Evolutionary conservation across 495 filamentous ascomycete species (phyloP).

Genomic region (Hypoxylon lienhwacheense): DNA sequence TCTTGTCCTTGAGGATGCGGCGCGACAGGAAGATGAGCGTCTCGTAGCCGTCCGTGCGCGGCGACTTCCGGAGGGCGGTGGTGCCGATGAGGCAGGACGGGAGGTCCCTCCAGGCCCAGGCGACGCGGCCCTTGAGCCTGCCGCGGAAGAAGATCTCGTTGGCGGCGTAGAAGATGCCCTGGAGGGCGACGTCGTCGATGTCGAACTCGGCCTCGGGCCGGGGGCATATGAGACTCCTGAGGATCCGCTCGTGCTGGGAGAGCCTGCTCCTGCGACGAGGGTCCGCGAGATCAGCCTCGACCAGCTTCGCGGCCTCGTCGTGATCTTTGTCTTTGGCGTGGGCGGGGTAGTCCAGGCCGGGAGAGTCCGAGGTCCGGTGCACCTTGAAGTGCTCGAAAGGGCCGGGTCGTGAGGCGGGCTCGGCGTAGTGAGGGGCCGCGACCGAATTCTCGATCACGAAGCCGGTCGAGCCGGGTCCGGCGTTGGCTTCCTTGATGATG

Average conservation of each 20-base stretch:
- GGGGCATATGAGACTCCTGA: slow-evolving; percentile 53
- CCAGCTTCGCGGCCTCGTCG: slow-evolving; percentile 44
- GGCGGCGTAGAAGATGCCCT: slow-evolving; percentile 53
- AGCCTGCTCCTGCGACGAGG: slow-evolving; percentile 46
- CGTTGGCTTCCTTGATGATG: slow-evolving; percentile 35
- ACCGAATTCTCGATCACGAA: slow-evolving; percentile 16
- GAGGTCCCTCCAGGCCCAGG: slow-evolving; percentile 53
- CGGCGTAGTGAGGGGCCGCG: slow-evolving; percentile 6
- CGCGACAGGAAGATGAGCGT: slow-evolving; percentile 58
- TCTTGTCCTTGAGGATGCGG: slow-evolving; percentile 49
- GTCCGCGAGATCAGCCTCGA: slow-evolving; percentile 45
- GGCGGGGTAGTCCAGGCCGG: slow-evolving; percentile 8
- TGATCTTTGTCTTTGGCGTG: slow-evolving; percentile 34
- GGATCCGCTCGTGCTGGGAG: slow-evolving; percentile 54
- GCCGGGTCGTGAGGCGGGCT: slow-evolving; percentile 1
- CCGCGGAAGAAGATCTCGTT: slow-evolving; percentile 59
- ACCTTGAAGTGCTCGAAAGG: slow-evolving; percentile 23
- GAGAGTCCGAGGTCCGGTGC: slow-evolving; percentile 12
- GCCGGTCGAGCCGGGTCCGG: slow-evolving; percentile 1
- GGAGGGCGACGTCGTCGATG: slow-evolving; percentile 54
- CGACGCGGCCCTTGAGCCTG: slow-evolving; percentile 51
- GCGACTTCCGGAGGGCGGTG: slow-evolving; percentile 52
- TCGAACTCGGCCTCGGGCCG: slow-evolving; percentile 43
- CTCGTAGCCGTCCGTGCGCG: slow-evolving; percentile 49
- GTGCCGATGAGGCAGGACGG: slow-evolving; percentile 53